A percentile compares a stretch with the other conserved stretches of the same genome.
Evolutionary conservation across 1,284 basidiomycete species (phyloP).

Genomic region (Lentinula novae-zelandiae): DNA sequence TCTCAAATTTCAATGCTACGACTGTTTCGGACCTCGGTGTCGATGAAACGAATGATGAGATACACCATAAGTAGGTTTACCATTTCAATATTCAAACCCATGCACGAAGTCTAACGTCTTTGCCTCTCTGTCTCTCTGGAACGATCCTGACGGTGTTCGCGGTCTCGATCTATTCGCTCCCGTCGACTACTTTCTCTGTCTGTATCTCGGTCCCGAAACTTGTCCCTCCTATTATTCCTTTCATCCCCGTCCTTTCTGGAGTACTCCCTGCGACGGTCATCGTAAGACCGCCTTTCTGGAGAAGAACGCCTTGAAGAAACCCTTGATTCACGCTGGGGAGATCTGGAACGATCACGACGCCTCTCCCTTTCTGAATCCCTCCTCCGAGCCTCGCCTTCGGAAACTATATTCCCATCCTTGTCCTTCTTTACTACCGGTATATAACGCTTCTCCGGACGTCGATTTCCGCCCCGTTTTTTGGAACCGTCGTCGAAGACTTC

Average conservation of each 20-base stretch:
- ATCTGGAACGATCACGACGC: constrained; percentile 20
- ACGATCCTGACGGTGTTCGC: constrained; percentile 11
- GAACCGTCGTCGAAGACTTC: constrained; percentile 65
- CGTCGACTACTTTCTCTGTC: constrained; percentile 26
- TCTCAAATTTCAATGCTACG: no score
- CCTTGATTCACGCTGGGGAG: constrained; percentile 23
- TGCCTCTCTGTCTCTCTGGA: constrained; percentile 9
- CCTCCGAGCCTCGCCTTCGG: constrained; percentile 16
- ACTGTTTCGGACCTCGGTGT: no score
- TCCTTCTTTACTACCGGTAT: constrained; percentile 72
- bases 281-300: constrained; percentile 24
- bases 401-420: constrained; percentile 27
- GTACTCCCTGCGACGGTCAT: constrained; percentile 21
- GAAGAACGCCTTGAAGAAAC: constrained; percentile 27
- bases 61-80: no score
- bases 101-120: neutral
- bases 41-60: no score
- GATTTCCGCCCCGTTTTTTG: constrained; percentile 33
- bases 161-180: constrained; percentile 18
- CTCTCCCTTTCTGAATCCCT: constrained; percentile 23
- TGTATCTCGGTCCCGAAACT: constrained; percentile 21
- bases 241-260: constrained; percentile 23
- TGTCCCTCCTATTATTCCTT: constrained; percentile 19
- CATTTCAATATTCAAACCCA: neutral
- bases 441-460: constrained; percentile 66